phyloP scores from a whole-genome alignment of 495 filamentous ascomycete genomes.

The Penicillium tannophilum region DNA sequence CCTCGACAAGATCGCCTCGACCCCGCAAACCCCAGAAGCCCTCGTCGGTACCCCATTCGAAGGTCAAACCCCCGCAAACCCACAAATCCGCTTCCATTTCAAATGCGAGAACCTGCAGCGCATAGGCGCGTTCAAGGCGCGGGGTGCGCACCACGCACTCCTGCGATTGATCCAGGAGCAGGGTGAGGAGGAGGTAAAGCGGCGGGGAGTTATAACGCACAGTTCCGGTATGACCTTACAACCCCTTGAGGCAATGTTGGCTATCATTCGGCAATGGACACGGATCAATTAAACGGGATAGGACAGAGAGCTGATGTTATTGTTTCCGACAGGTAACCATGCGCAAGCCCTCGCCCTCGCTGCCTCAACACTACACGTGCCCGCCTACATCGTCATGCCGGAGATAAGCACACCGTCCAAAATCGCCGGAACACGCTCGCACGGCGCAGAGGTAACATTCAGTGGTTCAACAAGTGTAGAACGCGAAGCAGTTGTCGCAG shows the following conservation, averaged over 20 bases:
- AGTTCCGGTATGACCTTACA: slow-evolving; percentile 65
- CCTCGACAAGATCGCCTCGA: slow-evolving; percentile 73
- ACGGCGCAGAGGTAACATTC: slow-evolving; percentile 81
- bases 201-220: slow-evolving; percentile 85
- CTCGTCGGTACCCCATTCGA: slow-evolving; percentile 60
- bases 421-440: slow-evolving; percentile 74
- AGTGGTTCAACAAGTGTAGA: slow-evolving; percentile 78
- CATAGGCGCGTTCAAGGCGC: slow-evolving; percentile 90
- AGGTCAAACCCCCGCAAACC: slow-evolving; percentile 58
- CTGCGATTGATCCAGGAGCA: slow-evolving; percentile 66
- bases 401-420: slow-evolving; percentile 78
- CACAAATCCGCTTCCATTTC: slow-evolving; percentile 79
- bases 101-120: slow-evolving; percentile 96
- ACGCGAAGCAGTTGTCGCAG: slow-evolving; percentile 72
- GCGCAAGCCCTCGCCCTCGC: slow-evolving; percentile 93
- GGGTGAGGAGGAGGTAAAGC: slow-evolving; percentile 54
- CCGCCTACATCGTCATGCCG: slow-evolving; percentile 91
- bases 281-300: background rate
- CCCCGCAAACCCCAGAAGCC: slow-evolving; percentile 57
- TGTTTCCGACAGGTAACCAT: slow-evolving; percentile 73
- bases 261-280: no score
- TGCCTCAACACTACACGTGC: slow-evolving; percentile 62
- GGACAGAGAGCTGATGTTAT: slow-evolving; percentile 5
- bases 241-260: no score
- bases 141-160: slow-evolving; percentile 90